Evolutionary conservation across 2,329 filamentous ascomycete species (phyloP).

Genomic region (Penicillium vulpinum): DNA sequence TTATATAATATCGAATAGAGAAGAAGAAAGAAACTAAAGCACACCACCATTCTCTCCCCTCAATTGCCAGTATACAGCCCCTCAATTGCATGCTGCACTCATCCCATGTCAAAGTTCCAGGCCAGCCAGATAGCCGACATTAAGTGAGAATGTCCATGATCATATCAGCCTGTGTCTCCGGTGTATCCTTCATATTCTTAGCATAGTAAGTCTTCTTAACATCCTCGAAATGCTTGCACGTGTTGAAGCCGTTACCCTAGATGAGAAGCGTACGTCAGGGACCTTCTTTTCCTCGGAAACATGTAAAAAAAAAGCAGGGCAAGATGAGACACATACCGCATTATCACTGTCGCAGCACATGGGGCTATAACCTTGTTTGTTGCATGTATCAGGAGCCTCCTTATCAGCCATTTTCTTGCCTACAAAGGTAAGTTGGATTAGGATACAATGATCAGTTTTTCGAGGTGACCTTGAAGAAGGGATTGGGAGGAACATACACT

Average conservation of each 20-base stretch:
- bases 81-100: not conserved
- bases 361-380: slow-evolving; percentile 14
- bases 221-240: slow-evolving; percentile 25
- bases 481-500: slow-evolving; percentile 25
- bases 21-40: not conserved
- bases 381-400: slow-evolving; percentile 20
- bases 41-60: not conserved
- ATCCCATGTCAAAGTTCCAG: not conserved
- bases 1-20: not conserved
- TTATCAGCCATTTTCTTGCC: slow-evolving; percentile 22
- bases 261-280: not conserved
- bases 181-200: slow-evolving; percentile 4
- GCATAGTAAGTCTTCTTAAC: slow-evolving; percentile 25
- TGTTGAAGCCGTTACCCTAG: slow-evolving; percentile 8
- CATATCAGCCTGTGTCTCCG: slow-evolving; percentile 11
- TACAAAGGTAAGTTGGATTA: slow-evolving; percentile 3
- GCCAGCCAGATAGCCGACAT: not conserved
- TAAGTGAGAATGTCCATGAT: slow-evolving; percentile 21
- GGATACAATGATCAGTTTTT: not conserved
- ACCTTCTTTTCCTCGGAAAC: not conserved
- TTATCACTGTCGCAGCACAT: slow-evolving; percentile 29
- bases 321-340: slow-evolving; percentile 8
- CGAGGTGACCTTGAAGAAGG: not conserved
- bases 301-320: not conserved
- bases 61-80: not conserved